Evolutionary conservation across 78 protist genomes (phyloP).

Genomic region (Speleostelium caveatum): DNA sequence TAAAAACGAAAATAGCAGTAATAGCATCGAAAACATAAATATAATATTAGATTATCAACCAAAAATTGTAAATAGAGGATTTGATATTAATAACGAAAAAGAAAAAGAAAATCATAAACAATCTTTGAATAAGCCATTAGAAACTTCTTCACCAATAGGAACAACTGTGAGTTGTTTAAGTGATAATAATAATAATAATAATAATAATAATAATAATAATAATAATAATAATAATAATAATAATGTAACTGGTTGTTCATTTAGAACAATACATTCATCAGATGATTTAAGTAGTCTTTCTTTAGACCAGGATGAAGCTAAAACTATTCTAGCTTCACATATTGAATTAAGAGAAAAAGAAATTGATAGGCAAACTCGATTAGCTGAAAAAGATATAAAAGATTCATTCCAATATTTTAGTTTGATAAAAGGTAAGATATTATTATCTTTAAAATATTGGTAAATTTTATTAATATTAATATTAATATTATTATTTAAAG

Average conservation of each 20-base stretch:
- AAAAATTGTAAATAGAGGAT: slow-evolving; percentile 23
- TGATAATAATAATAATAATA: not conserved
- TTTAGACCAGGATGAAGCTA: slow-evolving; percentile 22
- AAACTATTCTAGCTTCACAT: slow-evolving; percentile 36
- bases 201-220: not conserved
- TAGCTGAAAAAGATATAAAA: slow-evolving; percentile 67
- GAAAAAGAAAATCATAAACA: not conserved
- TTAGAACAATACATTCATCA: not conserved
- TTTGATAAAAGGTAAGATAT: slow-evolving; percentile 47
- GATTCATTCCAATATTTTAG: slow-evolving; percentile 44
- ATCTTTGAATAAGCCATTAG: too few species aligned
- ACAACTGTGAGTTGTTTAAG: not conserved
- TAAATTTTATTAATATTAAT: not conserved
- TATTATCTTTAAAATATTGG: not conserved
- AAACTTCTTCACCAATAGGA: too few species aligned
- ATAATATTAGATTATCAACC: slow-evolving; percentile 26
- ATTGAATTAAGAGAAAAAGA: slow-evolving; percentile 70
- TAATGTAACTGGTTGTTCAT: not conserved
- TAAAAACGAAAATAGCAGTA: too few species aligned
- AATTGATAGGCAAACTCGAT: slow-evolving; percentile 42
- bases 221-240: slow-evolving; percentile 1
- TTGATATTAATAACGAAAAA: not conserved
- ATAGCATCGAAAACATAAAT: too few species aligned
- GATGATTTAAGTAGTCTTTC: slow-evolving; percentile 7
- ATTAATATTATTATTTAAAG: not conserved